Evolutionary conservation across 2,329 filamentous ascomycete genomes (phyloP).

Genomic region (Tolypocladium pustulatum): DNA sequence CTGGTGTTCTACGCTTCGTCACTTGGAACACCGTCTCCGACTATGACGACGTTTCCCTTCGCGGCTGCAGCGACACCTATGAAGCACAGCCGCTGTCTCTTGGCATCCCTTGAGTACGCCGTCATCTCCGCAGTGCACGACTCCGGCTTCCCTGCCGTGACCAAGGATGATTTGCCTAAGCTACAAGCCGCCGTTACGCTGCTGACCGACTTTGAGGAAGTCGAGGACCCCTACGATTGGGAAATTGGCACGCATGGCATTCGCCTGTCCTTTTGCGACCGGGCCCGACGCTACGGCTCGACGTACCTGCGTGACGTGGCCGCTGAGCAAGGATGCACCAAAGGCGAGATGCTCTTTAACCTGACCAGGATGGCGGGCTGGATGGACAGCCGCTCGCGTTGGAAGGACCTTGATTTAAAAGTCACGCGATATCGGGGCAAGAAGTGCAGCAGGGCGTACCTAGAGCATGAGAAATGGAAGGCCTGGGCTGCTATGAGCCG

Average conservation of each 20-base stretch:
- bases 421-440: constrained; percentile 81
- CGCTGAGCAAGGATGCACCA: constrained; percentile 85
- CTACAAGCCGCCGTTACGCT: constrained; percentile 66
- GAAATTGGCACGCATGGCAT: constrained; percentile 76
- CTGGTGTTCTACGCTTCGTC: no score
- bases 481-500: constrained; percentile 48
- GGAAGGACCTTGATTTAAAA: constrained; percentile 69
- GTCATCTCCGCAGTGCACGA: constrained; percentile 64
- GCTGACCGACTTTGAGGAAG: constrained; percentile 74
- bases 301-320: constrained; percentile 93
- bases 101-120: constrained; percentile 70
- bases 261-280: constrained; percentile 71
- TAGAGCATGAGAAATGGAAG: constrained; percentile 70
- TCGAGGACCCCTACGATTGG: constrained; percentile 71
- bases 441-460: constrained; percentile 60
- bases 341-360: constrained; percentile 82
- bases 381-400: constrained; percentile 67
- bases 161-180: constrained; percentile 39
- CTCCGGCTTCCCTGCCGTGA: constrained; percentile 49
- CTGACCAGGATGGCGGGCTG: constrained; percentile 94
- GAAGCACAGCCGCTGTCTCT: constrained; percentile 61
- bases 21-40: constrained; percentile 71
- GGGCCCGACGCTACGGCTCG: constrained; percentile 63
- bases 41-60: constrained; percentile 44
- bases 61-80: constrained; percentile 96